A percentile compares a stretch with the other conserved stretches of the same genome.
phyloP scores from a whole-genome alignment of 1,139 yeast genomes.

The Candida mesenterica region DNA sequence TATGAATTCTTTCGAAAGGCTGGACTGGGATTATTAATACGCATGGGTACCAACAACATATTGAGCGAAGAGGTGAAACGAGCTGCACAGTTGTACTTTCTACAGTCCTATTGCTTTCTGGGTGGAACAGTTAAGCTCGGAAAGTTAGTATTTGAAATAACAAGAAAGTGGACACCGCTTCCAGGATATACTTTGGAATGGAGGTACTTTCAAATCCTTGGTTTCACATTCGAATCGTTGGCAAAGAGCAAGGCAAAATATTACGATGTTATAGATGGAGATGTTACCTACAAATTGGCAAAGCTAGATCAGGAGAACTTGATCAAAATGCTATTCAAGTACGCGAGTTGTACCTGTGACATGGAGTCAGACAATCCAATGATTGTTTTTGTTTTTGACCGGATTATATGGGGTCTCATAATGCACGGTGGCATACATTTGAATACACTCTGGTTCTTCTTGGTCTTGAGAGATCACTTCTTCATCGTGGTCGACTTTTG shows the following conservation, averaged over 20 bases:
- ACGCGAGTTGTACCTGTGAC: neutral
- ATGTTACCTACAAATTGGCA: neutral
- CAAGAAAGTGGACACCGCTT: neutral
- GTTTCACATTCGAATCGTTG: neutral
- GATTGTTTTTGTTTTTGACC: constrained; percentile 28
- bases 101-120: constrained; percentile 16
- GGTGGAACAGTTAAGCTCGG: neutral
- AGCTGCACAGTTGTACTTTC: constrained; percentile 13
- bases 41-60: constrained; percentile 11
- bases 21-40: constrained; percentile 9
- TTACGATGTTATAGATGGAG: neutral
- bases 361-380: constrained; percentile 33
- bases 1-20: constrained; percentile 14
- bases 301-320: neutral
- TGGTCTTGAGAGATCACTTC: constrained; percentile 28
- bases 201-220: neutral
- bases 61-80: constrained; percentile 15
- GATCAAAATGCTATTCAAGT: neutral
- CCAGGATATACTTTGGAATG: neutral
- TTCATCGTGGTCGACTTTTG: constrained; percentile 20
- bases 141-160: neutral
- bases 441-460: constrained; percentile 41
- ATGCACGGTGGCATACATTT: constrained; percentile 46
- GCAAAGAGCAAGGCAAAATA: neutral
- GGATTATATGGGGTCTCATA: constrained; percentile 38